Evolutionary conservation across 129 eudicot genomes (phyloP).

Genomic region (Saussurea involucrata): DNA sequence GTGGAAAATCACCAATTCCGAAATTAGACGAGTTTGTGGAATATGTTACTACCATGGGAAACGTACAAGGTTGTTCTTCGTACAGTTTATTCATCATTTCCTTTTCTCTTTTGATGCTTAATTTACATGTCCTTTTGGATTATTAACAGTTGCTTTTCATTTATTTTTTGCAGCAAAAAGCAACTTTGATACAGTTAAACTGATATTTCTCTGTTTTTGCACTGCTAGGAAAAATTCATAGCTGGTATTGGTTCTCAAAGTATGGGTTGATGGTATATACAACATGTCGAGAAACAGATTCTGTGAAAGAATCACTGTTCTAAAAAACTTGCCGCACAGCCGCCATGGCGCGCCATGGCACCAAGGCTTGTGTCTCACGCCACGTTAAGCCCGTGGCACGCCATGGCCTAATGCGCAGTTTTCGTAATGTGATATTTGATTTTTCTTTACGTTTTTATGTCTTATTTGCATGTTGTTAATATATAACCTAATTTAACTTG

Average conservation of each 20-base stretch:
- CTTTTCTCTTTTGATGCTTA: neutral
- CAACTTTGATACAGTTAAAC: neutral
- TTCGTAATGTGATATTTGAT: too few species aligned
- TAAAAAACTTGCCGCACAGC: too few species aligned
- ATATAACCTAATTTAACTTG: too few species aligned
- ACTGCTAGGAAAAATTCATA: constrained; percentile 64
- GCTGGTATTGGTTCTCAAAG: constrained; percentile 99
- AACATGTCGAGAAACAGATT: constrained; percentile 82
- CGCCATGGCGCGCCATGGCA: too few species aligned
- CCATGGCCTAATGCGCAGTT: too few species aligned
- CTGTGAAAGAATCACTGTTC: too few species aligned
- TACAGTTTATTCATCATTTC: neutral
- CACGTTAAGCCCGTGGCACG: too few species aligned
- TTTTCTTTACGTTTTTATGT: too few species aligned
- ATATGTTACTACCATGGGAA: constrained; percentile 62
- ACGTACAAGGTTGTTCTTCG: constrained; percentile 64
- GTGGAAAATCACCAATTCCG: constrained; percentile 87
- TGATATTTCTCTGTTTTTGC: neutral
- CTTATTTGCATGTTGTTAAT: too few species aligned
- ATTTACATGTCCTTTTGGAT: neutral
- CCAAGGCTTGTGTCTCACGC: too few species aligned
- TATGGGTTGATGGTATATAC: constrained; percentile 74
- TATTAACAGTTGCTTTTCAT: neutral
- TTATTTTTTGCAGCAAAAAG: constrained; percentile 1
- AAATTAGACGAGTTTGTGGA: constrained; percentile 67